Base-by-base conservation (phyloP, 495 filamentous ascomycete species). In the Xylaria castorea region DNA sequence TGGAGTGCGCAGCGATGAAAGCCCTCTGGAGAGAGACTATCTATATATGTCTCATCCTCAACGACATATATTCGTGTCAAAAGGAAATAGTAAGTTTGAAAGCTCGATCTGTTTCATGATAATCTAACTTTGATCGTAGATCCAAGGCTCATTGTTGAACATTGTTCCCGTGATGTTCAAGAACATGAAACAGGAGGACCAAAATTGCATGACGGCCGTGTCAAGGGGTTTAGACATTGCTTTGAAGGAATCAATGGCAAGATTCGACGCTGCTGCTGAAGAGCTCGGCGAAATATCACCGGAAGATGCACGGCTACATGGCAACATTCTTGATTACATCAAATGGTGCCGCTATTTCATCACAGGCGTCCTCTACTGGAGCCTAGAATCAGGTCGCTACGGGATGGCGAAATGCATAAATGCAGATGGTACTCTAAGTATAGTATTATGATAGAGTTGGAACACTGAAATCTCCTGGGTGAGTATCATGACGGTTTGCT, bases 401-500 rank as follows among this genome's bases (percentile, higher is more conserved):
- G 75, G 75, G 3, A 79, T 79, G 77, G 75, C 77, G n/a, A 68
- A 79, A 27, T 79, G 75, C 38, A 55, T 76, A 8, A 68, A 76
- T 30, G 61, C 68, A 11, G 75, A 77, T 50, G 74, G 75, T 1
- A 74, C 77, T 2, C 72, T 79, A 36, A 75, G 67, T 51, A 76
- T 79, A 38, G 48, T 69, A 32, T 69, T 78, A 22, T 77, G 50
- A 74, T 61, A 1, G 14, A 3, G 58, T 25, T 14, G 11, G 25
- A 14, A 40, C 22, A 27, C 20, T 16, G 65, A 25, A 36, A 22
- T 68, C 38, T 64, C 38, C 7, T 44, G 61, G 61, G 61, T 20
- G 30, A 2, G 25, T 42, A 38, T 78, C 79, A 48, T 85, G 86
- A 68, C 34, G 58, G 87, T 32, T 77, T 85, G 46, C 86, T 85